Percentiles rank a stretch among this genome's conserved stretches.
Conservation (phyloP, 345 rosid species). For the Turritis glabra region DNA sequence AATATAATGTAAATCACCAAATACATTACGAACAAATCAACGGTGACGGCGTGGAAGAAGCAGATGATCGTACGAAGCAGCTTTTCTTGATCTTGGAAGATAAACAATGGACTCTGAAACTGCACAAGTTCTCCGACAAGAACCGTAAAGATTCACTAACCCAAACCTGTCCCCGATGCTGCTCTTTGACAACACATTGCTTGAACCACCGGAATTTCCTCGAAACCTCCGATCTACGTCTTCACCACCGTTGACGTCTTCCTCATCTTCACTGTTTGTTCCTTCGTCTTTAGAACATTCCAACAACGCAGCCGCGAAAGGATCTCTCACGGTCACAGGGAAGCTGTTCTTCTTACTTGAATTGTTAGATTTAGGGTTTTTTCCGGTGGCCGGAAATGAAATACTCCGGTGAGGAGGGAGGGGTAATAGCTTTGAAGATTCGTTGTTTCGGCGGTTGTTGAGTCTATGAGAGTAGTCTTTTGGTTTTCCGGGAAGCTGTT, state of each 20-base stretch:
- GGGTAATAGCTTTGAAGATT: constrained; percentile 49
- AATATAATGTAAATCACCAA: neutral
- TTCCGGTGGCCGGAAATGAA: constrained; percentile 37
- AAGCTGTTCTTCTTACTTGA: constrained; percentile 16
- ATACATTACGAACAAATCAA: constrained; percentile 21
- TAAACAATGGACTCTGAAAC: constrained; percentile 75
- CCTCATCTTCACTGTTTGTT: neutral
- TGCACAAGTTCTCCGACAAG: constrained; percentile 65
- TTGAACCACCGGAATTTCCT: constrained; percentile 23
- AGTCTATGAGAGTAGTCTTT: constrained; percentile 47
- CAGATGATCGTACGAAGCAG: constrained; percentile 32
- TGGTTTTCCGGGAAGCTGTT: constrained; percentile 81
- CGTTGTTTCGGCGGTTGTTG: constrained; percentile 42
- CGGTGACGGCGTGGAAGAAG: constrained; percentile 29
- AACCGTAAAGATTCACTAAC: constrained; percentile 56
- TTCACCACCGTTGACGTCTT: constrained; percentile 3
- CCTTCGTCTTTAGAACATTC: constrained; percentile 68
- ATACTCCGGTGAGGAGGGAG: constrained; percentile 55
- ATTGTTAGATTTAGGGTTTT: neutral
- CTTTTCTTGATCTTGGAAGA: constrained; percentile 51
- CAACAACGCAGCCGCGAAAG: constrained; percentile 72
- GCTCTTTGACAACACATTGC: constrained; percentile 24
- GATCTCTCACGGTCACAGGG: constrained; percentile 53
- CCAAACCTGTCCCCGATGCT: constrained; percentile 60
- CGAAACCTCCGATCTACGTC: constrained; percentile 4